phyloP scores from a whole-genome alignment of 2,329 filamentous ascomycete species.

The Penicillium aurantiogriseum region DNA sequence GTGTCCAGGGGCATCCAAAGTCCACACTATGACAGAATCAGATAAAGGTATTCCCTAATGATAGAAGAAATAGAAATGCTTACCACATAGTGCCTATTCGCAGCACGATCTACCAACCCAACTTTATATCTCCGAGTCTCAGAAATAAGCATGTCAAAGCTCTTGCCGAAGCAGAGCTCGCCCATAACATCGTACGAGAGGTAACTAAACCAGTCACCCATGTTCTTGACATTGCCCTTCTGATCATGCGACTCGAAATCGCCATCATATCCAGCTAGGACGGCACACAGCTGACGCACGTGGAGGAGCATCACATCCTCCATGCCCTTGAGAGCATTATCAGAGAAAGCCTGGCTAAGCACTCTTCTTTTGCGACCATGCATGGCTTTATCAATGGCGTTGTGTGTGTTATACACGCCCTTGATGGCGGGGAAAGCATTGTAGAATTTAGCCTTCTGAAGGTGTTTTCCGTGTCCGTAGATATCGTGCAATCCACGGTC shows the following conservation, averaged over 20 bases:
- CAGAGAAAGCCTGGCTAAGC: constrained; percentile 69
- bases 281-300: constrained; percentile 62
- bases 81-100: constrained; percentile 67
- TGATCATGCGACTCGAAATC: constrained; percentile 16
- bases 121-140: constrained; percentile 60
- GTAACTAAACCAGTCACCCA: constrained; percentile 43
- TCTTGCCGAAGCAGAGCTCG: constrained; percentile 52
- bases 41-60: not conserved
- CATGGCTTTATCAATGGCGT: constrained; percentile 64
- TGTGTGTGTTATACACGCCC: constrained; percentile 68
- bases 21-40: constrained; percentile 54
- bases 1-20: constrained; percentile 68
- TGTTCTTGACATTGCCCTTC: constrained; percentile 32
- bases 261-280: constrained; percentile 23
- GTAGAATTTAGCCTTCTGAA: constrained; percentile 69
- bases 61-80: constrained; percentile 30
- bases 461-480: constrained; percentile 41
- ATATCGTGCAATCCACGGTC: constrained; percentile 54
- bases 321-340: constrained; percentile 65
- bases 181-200: constrained; percentile 54
- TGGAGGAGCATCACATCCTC: constrained; percentile 66
- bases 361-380: constrained; percentile 71
- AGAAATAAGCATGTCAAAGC: constrained; percentile 50
- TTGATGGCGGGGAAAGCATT: constrained; percentile 67
- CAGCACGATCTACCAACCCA: constrained; percentile 65